phyloP scores from a whole-genome alignment of 768 basidiomycete genomes.

The Collybia sordida region DNA sequence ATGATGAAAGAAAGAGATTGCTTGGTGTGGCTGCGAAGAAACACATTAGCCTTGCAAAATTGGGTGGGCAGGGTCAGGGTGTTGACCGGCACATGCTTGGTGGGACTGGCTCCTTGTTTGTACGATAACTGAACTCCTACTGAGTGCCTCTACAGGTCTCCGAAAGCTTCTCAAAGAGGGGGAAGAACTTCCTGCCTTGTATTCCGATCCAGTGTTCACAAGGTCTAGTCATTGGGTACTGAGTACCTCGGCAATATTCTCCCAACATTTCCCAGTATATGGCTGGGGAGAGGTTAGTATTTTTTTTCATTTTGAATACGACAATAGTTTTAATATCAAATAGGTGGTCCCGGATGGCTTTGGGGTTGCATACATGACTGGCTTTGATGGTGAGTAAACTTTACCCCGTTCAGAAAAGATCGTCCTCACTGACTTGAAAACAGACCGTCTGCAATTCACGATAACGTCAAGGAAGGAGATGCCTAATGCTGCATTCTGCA shows the following conservation, averaged over 20 bases:
- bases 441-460: conserved; percentile 83
- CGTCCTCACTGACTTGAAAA: not conserved
- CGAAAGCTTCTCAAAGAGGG: conserved; percentile 62
- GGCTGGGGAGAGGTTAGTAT: conserved; percentile 85
- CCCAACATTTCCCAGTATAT: conserved; percentile 80
- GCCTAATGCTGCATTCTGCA: conserved; percentile 73
- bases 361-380: conserved; percentile 94
- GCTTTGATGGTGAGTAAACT: conserved; percentile 60
- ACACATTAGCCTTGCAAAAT: conserved; percentile 66
- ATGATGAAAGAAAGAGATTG: conserved; percentile 46
- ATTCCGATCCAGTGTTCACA: conserved; percentile 69
- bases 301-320: not conserved
- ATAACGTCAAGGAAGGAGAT: conserved; percentile 84
- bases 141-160: conserved; percentile 48
- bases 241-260: conserved; percentile 87
- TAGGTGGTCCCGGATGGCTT: conserved; percentile 91
- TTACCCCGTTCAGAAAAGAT: conserved; percentile 7
- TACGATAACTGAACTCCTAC: not conserved
- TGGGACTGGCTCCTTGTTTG: conserved; percentile 26
- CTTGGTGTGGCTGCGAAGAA: conserved; percentile 62
- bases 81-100: conserved; percentile 90
- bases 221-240: conserved; percentile 83
- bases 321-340: not conserved
- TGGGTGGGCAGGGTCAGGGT: conserved; percentile 67
- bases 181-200: conserved; percentile 69